These are phyloP conservation scores for Ustilago sp. DNA, from an alignment of 1,284 basidiomycete genomes.

Conservation along the genomic window DNA sequence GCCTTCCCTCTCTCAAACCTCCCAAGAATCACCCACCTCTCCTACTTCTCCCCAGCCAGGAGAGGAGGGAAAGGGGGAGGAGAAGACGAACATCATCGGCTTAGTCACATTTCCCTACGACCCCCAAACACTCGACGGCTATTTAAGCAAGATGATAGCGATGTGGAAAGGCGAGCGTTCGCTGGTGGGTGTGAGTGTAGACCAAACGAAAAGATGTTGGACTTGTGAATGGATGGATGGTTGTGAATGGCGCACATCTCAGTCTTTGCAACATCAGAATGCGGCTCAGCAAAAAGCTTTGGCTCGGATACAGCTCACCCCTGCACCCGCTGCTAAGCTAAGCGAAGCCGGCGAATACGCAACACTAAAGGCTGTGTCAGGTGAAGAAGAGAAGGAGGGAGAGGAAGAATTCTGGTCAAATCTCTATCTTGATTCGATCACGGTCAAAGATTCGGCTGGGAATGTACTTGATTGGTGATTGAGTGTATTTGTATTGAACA, in stretches of 20 bases:
- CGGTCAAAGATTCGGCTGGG: slow-evolving; percentile 20
- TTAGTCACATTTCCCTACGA: slow-evolving; percentile 44
- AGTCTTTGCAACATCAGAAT: neutral
- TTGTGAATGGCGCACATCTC: slow-evolving; percentile 61
- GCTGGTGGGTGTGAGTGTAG: slow-evolving; percentile 42
- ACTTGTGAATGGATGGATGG: slow-evolving; percentile 60
- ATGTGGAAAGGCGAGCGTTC: slow-evolving; percentile 54
- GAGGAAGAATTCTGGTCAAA: slow-evolving; percentile 38
- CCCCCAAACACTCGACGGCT: slow-evolving; percentile 26
- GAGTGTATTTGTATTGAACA: slow-evolving; percentile 2
- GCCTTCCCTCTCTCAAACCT: neutral
- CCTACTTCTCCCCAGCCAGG: neutral
- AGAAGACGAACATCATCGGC: slow-evolving; percentile 32
- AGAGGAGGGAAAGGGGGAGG: neutral
- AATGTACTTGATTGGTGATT: slow-evolving; percentile 39
- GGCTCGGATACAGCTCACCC: neutral
- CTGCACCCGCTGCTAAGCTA: neutral
- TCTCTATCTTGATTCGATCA: slow-evolving; percentile 27
- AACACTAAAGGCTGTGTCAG: neutral
- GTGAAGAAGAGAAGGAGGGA: slow-evolving; percentile 5
- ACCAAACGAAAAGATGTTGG: slow-evolving; percentile 53
- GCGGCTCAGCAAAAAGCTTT: neutral
- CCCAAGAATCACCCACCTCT: slow-evolving; percentile 4
- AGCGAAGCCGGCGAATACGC: neutral
- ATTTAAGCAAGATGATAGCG: slow-evolving; percentile 40